Percentiles rank a stretch among this genome's conserved stretches.
phyloP scores from a whole-genome alignment of 2,329 filamentous ascomycete species.

The Pseudocercospora fijiensis region DNA sequence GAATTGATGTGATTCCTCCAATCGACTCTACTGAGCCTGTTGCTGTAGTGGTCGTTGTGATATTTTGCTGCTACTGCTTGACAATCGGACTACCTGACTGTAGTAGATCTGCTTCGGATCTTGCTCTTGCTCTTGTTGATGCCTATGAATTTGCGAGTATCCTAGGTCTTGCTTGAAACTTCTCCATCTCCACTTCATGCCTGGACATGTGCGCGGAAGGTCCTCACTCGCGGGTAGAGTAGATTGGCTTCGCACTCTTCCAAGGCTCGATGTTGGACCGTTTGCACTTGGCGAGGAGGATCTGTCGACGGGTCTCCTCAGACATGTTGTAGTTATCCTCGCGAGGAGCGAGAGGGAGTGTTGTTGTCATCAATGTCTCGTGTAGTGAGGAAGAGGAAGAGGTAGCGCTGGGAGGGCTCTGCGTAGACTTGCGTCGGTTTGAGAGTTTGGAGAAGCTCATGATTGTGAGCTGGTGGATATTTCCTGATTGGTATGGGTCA shows the following conservation, averaged over 20 bases:
- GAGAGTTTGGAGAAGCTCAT: slow-evolving; percentile 31
- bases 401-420: slow-evolving; percentile 26
- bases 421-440: slow-evolving; percentile 27
- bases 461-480: background rate
- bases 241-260: slow-evolving; percentile 30
- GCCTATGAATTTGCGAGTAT: background rate
- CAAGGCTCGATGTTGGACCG: slow-evolving; percentile 30
- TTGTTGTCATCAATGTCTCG: slow-evolving; percentile 27
- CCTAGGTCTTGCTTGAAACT: background rate
- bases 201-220: background rate
- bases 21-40: background rate
- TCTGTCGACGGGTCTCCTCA: slow-evolving; percentile 30
- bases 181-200: background rate
- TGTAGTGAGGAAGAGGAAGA: slow-evolving; percentile 30
- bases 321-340: slow-evolving; percentile 36
- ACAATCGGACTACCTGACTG: background rate
- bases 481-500: background rate
- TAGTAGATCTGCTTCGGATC: background rate
- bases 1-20: background rate
- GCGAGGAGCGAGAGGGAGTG: slow-evolving; percentile 35
- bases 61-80: background rate
- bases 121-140: background rate
- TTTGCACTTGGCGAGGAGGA: slow-evolving; percentile 35
- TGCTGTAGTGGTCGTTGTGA: background rate
- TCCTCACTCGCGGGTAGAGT: slow-evolving; percentile 14